Conservation (phyloP, 148 eudicot genomes). For the Rhododendron simsii region DNA sequence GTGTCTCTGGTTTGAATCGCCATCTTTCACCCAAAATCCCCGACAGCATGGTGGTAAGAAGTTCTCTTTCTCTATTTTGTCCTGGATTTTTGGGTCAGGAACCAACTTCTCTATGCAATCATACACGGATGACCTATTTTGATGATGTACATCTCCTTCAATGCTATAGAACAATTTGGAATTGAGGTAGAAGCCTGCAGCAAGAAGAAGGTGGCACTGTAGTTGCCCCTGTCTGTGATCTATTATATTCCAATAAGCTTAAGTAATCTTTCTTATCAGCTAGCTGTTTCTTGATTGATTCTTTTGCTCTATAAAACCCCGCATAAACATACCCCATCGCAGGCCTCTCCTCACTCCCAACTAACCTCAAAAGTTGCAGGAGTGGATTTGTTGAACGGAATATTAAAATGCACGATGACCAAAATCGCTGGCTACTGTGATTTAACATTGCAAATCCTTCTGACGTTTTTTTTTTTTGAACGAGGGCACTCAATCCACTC, state of each 20-base stretch:
- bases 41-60: slow-evolving; percentile 56
- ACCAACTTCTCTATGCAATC: slow-evolving; percentile 81
- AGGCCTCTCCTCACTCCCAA: slow-evolving; percentile 58
- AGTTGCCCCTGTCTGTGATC: slow-evolving; percentile 73
- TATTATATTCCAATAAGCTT: slow-evolving; percentile 74
- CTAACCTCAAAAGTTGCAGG: slow-evolving; percentile 57
- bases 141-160: slow-evolving; percentile 57
- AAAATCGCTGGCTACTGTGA: slow-evolving; percentile 63
- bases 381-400: slow-evolving; percentile 62
- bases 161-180: slow-evolving; percentile 71
- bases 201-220: slow-evolving; percentile 70
- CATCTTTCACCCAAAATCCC: slow-evolving; percentile 87
- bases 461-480: slow-evolving; percentile 40
- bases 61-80: slow-evolving; percentile 77
- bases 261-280: slow-evolving; percentile 49
- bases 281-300: slow-evolving; percentile 49
- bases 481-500: slow-evolving; percentile 90
- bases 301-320: slow-evolving; percentile 77
- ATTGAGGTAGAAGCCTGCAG: slow-evolving; percentile 81
- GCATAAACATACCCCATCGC: slow-evolving; percentile 90
- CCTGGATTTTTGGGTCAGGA: slow-evolving; percentile 71
- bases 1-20: slow-evolving; percentile 76
- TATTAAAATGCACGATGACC: slow-evolving; percentile 67
- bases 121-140: slow-evolving; percentile 57
- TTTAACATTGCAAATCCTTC: slow-evolving; percentile 70